A percentile compares a stretch with the other conserved stretches of the same genome.
Evolutionary conservation across 257 asterid species (phyloP).

Genomic region (Petunia secreta): DNA sequence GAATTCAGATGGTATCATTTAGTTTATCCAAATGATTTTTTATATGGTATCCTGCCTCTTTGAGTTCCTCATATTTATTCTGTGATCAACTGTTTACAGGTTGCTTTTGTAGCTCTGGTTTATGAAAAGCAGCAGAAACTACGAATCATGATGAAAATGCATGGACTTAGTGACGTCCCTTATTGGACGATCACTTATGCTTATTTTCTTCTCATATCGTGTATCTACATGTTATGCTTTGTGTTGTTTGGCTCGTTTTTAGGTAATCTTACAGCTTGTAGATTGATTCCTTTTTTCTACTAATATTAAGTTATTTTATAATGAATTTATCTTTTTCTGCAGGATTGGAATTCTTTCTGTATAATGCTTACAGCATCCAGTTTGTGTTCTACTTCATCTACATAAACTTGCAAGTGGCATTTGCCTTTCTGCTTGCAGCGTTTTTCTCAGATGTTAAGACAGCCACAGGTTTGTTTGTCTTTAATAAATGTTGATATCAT

Average conservation of each 20-base stretch:
- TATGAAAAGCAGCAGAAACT: constrained; percentile 84
- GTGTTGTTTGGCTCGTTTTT: constrained; percentile 78
- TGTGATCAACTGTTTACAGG: constrained; percentile 48
- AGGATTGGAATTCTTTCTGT: constrained; percentile 76
- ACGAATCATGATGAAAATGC: constrained; percentile 99
- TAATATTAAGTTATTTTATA: constrained; percentile 20
- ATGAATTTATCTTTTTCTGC: constrained; percentile 33
- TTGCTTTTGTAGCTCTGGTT: constrained; percentile 69
- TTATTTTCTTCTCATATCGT: constrained; percentile 80
- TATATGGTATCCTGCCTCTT: background rate
- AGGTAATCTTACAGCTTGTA: constrained; percentile 45
- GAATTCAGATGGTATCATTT: background rate
- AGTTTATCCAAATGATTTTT: background rate
- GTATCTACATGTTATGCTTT: constrained; percentile 76
- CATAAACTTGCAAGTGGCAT: constrained; percentile 86
- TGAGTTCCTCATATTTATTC: background rate
- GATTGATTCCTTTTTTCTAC: constrained; percentile 16
- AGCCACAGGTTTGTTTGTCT: constrained; percentile 67
- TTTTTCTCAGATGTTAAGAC: constrained; percentile 74
- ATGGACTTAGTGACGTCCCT: constrained; percentile 95
- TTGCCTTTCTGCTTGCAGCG: constrained; percentile 88
- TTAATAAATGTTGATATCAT: background rate
- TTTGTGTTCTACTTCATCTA: constrained; percentile 85
- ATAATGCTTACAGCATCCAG: constrained; percentile 83
- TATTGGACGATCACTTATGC: constrained; percentile 96